Evolutionary conservation across 495 filamentous ascomycete species (phyloP).

Genomic region (Symbiotaphrina buchneri): DNA sequence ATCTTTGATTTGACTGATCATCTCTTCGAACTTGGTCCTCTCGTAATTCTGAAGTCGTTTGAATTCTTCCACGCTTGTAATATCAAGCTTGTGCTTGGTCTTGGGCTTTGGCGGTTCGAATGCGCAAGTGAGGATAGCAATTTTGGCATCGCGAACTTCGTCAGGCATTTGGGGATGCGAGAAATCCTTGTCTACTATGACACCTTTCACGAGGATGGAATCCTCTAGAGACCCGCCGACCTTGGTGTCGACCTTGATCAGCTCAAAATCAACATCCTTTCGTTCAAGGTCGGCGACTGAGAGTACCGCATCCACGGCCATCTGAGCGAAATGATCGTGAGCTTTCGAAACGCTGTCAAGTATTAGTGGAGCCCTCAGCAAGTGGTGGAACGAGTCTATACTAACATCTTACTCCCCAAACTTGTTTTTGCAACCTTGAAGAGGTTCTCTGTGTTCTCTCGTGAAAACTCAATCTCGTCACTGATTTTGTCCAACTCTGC

Average conservation of each 20-base stretch:
- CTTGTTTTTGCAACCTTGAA: conserved; percentile 89
- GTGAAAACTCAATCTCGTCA: conserved; percentile 69
- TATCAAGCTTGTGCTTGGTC: conserved; percentile 99
- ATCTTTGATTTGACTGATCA: conserved; percentile 95
- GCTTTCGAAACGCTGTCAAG: conserved; percentile 59
- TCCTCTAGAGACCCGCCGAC: conserved; percentile 92
- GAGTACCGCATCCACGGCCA: conserved; percentile 89
- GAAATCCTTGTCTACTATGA: conserved; percentile 98
- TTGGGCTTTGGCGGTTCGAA: conserved; percentile 99
- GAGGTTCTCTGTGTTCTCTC: conserved; percentile 56
- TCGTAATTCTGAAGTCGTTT: conserved; percentile 93
- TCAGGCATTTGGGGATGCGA: conserved; percentile 98
- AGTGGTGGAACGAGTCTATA: conserved; percentile 7
- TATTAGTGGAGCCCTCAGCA: no score
- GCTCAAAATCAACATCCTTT: conserved; percentile 95
- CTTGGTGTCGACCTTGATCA: conserved; percentile 99
- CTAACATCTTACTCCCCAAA: conserved; percentile 84
- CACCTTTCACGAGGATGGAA: conserved; percentile 82
- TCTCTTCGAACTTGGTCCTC: conserved; percentile 85
- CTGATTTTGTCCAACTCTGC: conserved; percentile 82
- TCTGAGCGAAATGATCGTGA: conserved; percentile 92
- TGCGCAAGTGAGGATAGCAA: conserved; percentile 92
- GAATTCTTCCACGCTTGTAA: conserved; percentile 92
- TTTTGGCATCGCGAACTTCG: conserved; percentile 80
- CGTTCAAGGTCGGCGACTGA: conserved; percentile 90